phyloP scores from a whole-genome alignment of 495 filamentous ascomycete species.

The Penicillium daleae region DNA sequence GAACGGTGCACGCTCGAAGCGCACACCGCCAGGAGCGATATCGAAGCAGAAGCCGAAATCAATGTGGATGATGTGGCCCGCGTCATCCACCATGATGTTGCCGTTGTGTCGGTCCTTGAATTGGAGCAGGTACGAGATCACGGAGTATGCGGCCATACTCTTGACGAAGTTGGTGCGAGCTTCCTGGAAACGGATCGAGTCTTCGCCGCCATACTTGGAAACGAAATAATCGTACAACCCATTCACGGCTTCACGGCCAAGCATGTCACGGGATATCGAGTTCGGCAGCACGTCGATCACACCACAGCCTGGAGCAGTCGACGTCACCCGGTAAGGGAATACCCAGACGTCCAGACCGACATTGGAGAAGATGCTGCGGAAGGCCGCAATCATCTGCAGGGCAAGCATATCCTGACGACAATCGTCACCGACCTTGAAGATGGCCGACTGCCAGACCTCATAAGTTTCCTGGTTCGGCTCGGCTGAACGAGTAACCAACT shows the following conservation, averaged over 20 bases:
- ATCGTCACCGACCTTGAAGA: conserved; percentile 99
- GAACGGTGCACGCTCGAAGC: conserved; percentile 97
- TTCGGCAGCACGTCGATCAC: conserved; percentile 98
- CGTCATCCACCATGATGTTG: conserved; percentile 99
- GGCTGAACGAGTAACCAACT: conserved; percentile 52
- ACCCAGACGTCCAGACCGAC: conserved; percentile 96
- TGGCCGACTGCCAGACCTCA: conserved; percentile 97
- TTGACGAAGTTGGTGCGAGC: conserved; percentile 97
- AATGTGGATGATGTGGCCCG: conserved; percentile 96
- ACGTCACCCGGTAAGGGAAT: conserved; percentile 95
- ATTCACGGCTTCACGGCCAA: conserved; percentile 96
- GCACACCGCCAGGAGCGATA: conserved; percentile 93
- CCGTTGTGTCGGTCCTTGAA: conserved; percentile 99
- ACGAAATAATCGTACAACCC: conserved; percentile 98
- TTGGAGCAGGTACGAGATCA: conserved; percentile 94
- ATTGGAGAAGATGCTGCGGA: conserved; percentile 92
- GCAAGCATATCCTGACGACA: conserved; percentile 97
- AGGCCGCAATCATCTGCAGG: conserved; percentile 95
- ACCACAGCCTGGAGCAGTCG: conserved; percentile 97
- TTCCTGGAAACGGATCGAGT: conserved; percentile 91
- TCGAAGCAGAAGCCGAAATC: conserved; percentile 99
- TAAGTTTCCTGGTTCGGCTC: conserved; percentile 57
- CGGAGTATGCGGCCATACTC: conserved; percentile 99
- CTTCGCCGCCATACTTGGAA: conserved; percentile 94
- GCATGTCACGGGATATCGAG: conserved; percentile 97